These are phyloP conservation scores for Acanthamoeba castellanii DNA, from an alignment of 208 protist species.

Conservation along the genomic window DNA sequence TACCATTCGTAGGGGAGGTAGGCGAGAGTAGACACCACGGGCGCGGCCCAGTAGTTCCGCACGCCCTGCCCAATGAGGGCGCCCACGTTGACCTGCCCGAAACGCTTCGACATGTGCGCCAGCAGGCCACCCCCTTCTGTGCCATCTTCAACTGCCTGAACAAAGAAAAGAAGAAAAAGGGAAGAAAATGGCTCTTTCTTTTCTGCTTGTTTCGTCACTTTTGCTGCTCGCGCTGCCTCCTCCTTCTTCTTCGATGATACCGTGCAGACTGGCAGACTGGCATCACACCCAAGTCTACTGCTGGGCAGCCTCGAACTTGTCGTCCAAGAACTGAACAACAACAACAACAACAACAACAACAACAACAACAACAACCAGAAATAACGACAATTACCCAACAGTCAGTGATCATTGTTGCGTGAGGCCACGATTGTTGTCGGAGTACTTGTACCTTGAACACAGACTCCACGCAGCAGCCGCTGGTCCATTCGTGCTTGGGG, in stretches of 20 bases:
- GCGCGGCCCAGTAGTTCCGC: neutral
- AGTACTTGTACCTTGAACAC: neutral
- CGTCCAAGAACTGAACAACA: neutral
- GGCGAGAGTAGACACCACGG: neutral
- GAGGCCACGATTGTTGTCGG: no score
- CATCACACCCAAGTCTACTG: no score
- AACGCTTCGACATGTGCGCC: neutral
- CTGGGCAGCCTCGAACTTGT: neutral
- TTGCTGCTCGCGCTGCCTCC: no score
- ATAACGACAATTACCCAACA: no score
- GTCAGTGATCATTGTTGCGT: no score
- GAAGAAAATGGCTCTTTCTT: no score
- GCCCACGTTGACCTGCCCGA: neutral
- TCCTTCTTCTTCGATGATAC: neutral
- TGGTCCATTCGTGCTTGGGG: slow-evolving; percentile 61
- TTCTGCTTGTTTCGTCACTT: no score
- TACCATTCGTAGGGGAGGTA: slow-evolving; percentile 43
- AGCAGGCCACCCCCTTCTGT: neutral
- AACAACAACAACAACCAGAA: neutral
- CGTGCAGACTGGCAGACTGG: neutral
- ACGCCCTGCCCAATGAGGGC: neutral
- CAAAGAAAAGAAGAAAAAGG: neutral
- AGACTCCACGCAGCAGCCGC: slow-evolving; percentile 31
- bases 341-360: neutral
- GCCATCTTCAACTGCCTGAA: neutral